Conservation (phyloP, 2,329 filamentous ascomycete genomes). For the Stachybotrys chartarum region DNA sequence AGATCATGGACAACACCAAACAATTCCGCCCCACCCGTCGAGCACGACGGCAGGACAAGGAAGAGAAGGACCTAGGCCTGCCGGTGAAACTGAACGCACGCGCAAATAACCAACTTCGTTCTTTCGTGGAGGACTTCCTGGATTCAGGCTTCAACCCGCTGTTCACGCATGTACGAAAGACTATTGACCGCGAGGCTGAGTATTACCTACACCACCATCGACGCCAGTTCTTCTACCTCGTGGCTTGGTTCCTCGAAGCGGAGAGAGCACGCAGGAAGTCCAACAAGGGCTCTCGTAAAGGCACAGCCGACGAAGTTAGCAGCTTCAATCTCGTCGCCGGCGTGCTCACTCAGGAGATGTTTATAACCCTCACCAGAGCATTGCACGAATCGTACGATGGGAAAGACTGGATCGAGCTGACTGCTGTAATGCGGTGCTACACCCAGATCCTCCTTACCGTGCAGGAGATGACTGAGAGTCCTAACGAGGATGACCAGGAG, state of each 20-base stretch:
- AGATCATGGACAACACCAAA: slow-evolving; percentile 87
- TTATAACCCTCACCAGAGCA: slow-evolving; percentile 76
- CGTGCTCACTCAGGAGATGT: slow-evolving; percentile 91
- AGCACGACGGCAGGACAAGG: slow-evolving; percentile 52
- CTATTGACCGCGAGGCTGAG: slow-evolving; percentile 82
- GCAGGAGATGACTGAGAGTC: slow-evolving; percentile 82
- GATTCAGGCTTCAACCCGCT: slow-evolving; percentile 93
- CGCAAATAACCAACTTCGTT: slow-evolving; percentile 69
- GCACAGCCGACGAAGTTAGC: slow-evolving; percentile 48
- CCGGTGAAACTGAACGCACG: slow-evolving; percentile 61
- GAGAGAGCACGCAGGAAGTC: slow-evolving; percentile 65
- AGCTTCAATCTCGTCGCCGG: slow-evolving; percentile 82
- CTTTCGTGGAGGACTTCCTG: slow-evolving; percentile 87
- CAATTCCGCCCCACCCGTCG: slow-evolving; percentile 78
- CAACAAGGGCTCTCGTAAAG: slow-evolving; percentile 45
- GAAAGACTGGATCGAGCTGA: slow-evolving; percentile 82
- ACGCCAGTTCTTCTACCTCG: slow-evolving; percentile 84
- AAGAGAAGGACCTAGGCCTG: slow-evolving; percentile 69
- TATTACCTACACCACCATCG: slow-evolving; percentile 71
- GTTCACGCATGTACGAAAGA: slow-evolving; percentile 78
- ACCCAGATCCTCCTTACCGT: slow-evolving; percentile 90
- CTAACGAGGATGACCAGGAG: slow-evolving; percentile 87
- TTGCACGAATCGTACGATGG: slow-evolving; percentile 74
- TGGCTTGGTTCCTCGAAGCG: slow-evolving; percentile 87
- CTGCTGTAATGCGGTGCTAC: slow-evolving; percentile 86